Evolutionary conservation across 495 filamentous ascomycete genomes (phyloP), one percentile per base, ranked within the genome.

Genomic region (Penicillium ucsense): DNA sequence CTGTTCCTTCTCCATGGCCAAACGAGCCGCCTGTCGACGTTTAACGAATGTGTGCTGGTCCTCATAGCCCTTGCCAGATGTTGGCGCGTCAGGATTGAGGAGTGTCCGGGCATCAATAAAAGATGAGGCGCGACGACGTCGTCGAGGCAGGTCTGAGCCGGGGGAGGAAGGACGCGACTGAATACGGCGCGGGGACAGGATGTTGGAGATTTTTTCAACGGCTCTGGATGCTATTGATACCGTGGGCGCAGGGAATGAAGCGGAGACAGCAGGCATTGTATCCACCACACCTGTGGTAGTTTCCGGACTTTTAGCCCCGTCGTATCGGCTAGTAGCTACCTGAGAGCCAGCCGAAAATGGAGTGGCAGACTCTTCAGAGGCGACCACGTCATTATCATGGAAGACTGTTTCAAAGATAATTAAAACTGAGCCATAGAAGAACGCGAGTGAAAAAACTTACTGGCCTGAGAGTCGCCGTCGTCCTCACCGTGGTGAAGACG

Each of bases 401-500:
- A 20, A 20, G 20, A 20, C 20, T 20, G 20, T 20, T 20, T 20
- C 20, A 20, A 20, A 20, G 20, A 20, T 20, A 20, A 20, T 20
- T 20, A 20, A 20, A 20, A 20, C 20, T 20, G 20, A 20, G 20
- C 20, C 2, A 20, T 20, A 20, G 20, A 20, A 20, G 20, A 20
- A 20, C 2, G 20, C 20, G 20, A 20, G 20, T 20, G 20, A 20
- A 20, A 20, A 3, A 2, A 41, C 45, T 32, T 41, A 53, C 53
- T 38, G 28, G 43, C 6, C 29, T 29, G 8, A 30, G 11, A 30
- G 8, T 50, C 35, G 31, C 35, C 34, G 2, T 41, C 31, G 11
- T 43, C 44, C 2, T 39, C 35, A 20, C 41, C 45, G 3, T 41
- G 45, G 28, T 34, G 20, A 27, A 47, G 27, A 30, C 56, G 47